Base-by-base conservation (phyloP, 352 stramenopile genomes). In the Phytophthora rubi region DNA sequence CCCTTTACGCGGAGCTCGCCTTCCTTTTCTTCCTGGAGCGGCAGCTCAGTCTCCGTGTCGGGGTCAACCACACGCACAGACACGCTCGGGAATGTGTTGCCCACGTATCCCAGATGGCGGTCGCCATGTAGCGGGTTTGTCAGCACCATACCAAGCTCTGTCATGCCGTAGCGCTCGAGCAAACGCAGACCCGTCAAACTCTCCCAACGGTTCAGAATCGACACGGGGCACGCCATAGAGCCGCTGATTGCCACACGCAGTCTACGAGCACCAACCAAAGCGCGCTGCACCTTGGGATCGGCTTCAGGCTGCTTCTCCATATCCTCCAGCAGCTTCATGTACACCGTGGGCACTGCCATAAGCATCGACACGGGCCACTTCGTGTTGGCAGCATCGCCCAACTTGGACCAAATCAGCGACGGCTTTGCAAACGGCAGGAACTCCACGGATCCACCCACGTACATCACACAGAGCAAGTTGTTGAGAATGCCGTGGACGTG, bases 91-190 rank as follows among this genome's bases (percentile, higher is more conserved):
- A 98, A 90, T 13, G 90, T 81, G 47, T 81, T 57, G 1, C 92
- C 94, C 1, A 98, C 94, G 68, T 89, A 94, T 6, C 92, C 94
- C 4, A 94, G 71, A 53, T 93, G 81, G 16, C 89, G 79, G 12
- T 92, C 73, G 26, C 80, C 75, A 59, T 81, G 70, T 72, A 95
- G 65, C 39, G 92, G 84, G 59, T 98, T 98, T 3, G 86, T 93
- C 6, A 98, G 75, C 9, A 86, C 92, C 94, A 98, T 98, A 8
- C 89, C 91, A 52, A 97, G 80, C 73, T 98, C 92, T 0, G 88
- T 98, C 92, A 98, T 98, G 8, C 92, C 92, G 62, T 97, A 98
- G 15, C 93, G 76, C 68, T 98, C 94, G 26, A 98, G 79, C 48
- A 98, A 67, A 23, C 75, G 85, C 23, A 93, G 83, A 3, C 86